Conservation (phyloP, 352 stramenopile species). For the Globisporangium apiculatum region DNA sequence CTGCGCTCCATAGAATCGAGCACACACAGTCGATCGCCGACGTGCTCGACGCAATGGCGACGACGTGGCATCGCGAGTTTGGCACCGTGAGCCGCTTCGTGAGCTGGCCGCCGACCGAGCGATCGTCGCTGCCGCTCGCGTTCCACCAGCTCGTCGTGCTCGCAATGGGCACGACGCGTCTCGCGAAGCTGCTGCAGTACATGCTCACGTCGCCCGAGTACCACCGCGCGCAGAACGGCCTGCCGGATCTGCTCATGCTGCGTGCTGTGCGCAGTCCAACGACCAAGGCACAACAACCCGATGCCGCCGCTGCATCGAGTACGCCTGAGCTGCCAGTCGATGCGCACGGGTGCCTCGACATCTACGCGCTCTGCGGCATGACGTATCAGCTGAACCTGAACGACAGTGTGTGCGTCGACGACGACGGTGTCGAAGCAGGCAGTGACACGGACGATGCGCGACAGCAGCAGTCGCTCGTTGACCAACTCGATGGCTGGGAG, state of each 20-base stretch:
- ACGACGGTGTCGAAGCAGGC: conserved; percentile 13
- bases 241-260: conserved; percentile 66
- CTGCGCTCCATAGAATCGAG: conserved; percentile 31
- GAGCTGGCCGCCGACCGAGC: conserved; percentile 28
- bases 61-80: conserved; percentile 32
- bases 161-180: conserved; percentile 31
- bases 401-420: background rate
- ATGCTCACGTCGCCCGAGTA: conserved; percentile 67
- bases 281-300: too few relatives aligned
- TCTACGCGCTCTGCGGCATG: conserved; percentile 51
- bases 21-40: conserved; percentile 30
- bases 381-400: conserved; percentile 41
- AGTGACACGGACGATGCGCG: conserved; percentile 1
- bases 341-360: conserved; percentile 29
- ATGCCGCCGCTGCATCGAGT: background rate
- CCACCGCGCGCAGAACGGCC: conserved; percentile 61
- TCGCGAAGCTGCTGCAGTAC: conserved; percentile 44
- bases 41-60: conserved; percentile 28
- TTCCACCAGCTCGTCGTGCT: conserved; percentile 47
- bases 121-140: conserved; percentile 19
- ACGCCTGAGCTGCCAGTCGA: conserved; percentile 8
- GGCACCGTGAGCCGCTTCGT: conserved; percentile 64
- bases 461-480: conserved; percentile 9
- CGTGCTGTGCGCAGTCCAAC: conserved; percentile 1
- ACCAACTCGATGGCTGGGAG: conserved; percentile 10